A percentile compares a stretch with the other conserved stretches of the same genome.
Evolutionary conservation across 495 filamentous ascomycete genomes (phyloP).

Genomic region (Aspergillus cristatus): DNA sequence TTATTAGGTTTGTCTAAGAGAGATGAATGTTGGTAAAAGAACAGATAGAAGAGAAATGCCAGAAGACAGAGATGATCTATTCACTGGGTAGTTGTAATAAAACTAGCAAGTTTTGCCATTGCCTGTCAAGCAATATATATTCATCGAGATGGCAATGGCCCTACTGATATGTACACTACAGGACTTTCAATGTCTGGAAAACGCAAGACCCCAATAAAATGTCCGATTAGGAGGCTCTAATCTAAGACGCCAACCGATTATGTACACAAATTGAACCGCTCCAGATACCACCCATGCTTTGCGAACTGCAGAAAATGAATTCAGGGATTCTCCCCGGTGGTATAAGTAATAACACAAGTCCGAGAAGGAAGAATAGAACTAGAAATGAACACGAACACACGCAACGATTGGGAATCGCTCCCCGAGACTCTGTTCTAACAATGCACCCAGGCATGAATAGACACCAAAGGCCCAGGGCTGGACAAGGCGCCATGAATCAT

Average conservation of each 20-base stretch:
- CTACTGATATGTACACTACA: no score
- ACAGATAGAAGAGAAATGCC: no score
- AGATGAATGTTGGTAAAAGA: no score
- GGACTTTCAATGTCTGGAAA: no score
- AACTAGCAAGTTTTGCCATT: no score
- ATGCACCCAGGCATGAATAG: conserved; percentile 28
- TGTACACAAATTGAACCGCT: conserved; percentile 16
- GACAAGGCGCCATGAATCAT: not conserved
- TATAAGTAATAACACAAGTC: conserved; percentile 35
- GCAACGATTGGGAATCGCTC: conserved; percentile 8
- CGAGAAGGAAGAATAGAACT: conserved; percentile 9
- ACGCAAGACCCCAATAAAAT: no score
- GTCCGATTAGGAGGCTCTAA: no score
- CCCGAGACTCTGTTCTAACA: conserved; percentile 6
- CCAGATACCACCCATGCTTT: conserved; percentile 1
- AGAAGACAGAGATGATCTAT: no score
- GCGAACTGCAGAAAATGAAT: conserved; percentile 5
- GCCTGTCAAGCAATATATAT: no score
- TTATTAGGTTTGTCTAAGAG: no score
- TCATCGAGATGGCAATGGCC: no score
- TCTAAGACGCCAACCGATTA: conserved; percentile 9
- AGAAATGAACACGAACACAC: conserved; percentile 14
- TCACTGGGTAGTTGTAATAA: no score
- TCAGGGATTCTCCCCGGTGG: conserved; percentile 21
- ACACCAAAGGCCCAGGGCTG: conserved; percentile 1